phyloP scores from a whole-genome alignment of 768 basidiomycete genomes.

The Russula earlei region DNA sequence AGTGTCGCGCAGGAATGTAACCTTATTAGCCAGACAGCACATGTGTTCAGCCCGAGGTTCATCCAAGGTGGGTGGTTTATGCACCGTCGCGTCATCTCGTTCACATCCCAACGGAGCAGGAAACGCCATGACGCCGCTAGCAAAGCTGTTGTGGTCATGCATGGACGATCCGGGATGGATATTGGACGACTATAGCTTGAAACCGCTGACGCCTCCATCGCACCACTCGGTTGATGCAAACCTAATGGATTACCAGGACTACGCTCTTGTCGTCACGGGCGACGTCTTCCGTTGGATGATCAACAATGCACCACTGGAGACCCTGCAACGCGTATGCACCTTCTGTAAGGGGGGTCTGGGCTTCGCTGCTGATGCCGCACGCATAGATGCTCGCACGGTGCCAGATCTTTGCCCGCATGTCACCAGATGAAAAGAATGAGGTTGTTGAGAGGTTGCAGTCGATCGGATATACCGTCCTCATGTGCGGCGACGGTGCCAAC shows the following conservation, averaged over 20 bases:
- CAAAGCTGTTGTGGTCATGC: slow-evolving; percentile 82
- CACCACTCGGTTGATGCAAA: slow-evolving; percentile 62
- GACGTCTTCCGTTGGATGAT: slow-evolving; percentile 99
- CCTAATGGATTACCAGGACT: slow-evolving; percentile 75
- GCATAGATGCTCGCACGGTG: slow-evolving; percentile 92
- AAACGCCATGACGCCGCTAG: slow-evolving; percentile 38
- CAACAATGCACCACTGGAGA: slow-evolving; percentile 88
- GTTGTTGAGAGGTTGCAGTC: slow-evolving; percentile 89
- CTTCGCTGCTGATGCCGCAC: background rate
- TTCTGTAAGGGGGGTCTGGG: background rate
- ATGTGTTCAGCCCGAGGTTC: slow-evolving; percentile 83
- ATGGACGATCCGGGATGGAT: slow-evolving; percentile 83
- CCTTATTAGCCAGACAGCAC: slow-evolving; percentile 77
- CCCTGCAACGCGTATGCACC: slow-evolving; percentile 74
- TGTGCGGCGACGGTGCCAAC: slow-evolving; percentile 99
- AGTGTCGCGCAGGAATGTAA: slow-evolving; percentile 94
- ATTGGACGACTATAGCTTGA: slow-evolving; percentile 82
- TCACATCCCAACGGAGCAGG: slow-evolving; percentile 31
- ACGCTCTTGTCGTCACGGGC: slow-evolving; percentile 84
- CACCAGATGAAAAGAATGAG: slow-evolving; percentile 98
- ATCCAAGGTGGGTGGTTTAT: slow-evolving; percentile 43
- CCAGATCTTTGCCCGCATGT: slow-evolving; percentile 97
- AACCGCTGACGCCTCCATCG: slow-evolving; percentile 63
- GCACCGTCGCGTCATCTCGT: background rate
- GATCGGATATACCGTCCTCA: slow-evolving; percentile 91